Evolutionary conservation across 345 rosid species (phyloP), one percentile per base, ranked within the genome.

Genomic region (Eucalyptus erythrocorys): DNA sequence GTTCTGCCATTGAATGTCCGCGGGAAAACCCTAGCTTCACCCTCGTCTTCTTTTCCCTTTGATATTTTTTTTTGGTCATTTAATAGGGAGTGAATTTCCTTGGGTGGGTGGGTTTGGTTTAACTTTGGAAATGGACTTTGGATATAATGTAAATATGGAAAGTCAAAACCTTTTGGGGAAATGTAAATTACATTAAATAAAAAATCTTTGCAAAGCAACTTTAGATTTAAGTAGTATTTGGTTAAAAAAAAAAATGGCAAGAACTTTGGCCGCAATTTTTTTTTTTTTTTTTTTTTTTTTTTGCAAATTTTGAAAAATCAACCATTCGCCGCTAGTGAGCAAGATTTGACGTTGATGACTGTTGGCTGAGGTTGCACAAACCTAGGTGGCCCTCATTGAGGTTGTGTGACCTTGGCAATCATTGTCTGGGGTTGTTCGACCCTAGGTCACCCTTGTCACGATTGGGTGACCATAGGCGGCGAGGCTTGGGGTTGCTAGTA

Each of bases 271-370:
- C 24, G 61, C 3, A 55, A 10, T 1, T 53, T 53, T 24, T 4
- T 21, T 53, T 51, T 55, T 55, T 55, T 24, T 45, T 4, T 45
- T 45, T 45, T n/a, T n/a, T n/a, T n/a, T n/a, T n/a, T n/a, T n/a
- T n/a, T n/a, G n/a, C 48, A 8, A 48, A 48, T 21, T 24, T 55
- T 24, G 30, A 55, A 55, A 55, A 55, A 24, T 55, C 61, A 55
- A 55, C 3, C 1, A 0, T 55, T 10, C 5, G 13, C 13, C 30
- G 0, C 13, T 4, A 9, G 13, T 26, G 30, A 55, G 6, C 30
- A 3, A 55, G 30, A 26, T 22, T 55, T 26, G 2, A 55, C 2
- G 1, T 55, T 26, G 61, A 2, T 4, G 5, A 26, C 1, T 26
- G 13, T 10, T 55, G 61, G 6, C 1, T 2, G 13, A 26, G 30